These are phyloP conservation scores for Cryomyces minteri DNA, from an alignment of 495 filamentous ascomycete species.

Conservation along the genomic window DNA sequence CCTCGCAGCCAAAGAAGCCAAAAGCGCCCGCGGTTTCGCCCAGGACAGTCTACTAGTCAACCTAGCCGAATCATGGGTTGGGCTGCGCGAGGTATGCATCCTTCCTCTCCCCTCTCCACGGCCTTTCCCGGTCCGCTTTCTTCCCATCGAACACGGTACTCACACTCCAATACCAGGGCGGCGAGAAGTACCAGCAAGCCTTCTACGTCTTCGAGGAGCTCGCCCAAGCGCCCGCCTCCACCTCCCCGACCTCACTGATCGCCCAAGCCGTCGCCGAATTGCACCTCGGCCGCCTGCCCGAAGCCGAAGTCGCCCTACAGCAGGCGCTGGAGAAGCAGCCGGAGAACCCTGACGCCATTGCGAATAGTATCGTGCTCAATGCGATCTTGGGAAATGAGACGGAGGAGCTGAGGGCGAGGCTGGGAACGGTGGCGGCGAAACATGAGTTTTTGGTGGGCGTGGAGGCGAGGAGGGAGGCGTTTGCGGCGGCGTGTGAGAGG, in stretches of 20 bases:
- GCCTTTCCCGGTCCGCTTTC: background rate
- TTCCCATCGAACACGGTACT: background rate
- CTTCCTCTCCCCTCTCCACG: background rate
- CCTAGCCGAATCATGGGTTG: constrained; percentile 88
- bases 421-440: constrained; percentile 12
- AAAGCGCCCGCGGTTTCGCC: constrained; percentile 81
- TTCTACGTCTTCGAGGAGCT: constrained; percentile 99
- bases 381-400: constrained; percentile 53
- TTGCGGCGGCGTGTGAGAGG: constrained; percentile 18
- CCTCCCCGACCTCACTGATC: constrained; percentile 45
- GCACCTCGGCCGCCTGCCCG: constrained; percentile 73
- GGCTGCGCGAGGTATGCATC: constrained; percentile 57
- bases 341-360: constrained; percentile 50
- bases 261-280: constrained; percentile 85
- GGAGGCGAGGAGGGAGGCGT: constrained; percentile 20
- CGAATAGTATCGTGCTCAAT: constrained; percentile 63
- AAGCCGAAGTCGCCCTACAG: constrained; percentile 73
- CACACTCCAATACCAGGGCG: constrained; percentile 37
- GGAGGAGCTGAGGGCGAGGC: constrained; percentile 26
- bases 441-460: constrained; percentile 16
- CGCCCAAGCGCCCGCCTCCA: constrained; percentile 61
- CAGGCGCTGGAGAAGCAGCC: constrained; percentile 61
- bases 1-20: constrained; percentile 74
- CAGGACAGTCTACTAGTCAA: constrained; percentile 92
- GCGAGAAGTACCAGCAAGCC: constrained; percentile 88